Evolutionary conservation across 192 early-diverging fungal genomes (phyloP).

Genomic region (Backusella psychrophila): DNA sequence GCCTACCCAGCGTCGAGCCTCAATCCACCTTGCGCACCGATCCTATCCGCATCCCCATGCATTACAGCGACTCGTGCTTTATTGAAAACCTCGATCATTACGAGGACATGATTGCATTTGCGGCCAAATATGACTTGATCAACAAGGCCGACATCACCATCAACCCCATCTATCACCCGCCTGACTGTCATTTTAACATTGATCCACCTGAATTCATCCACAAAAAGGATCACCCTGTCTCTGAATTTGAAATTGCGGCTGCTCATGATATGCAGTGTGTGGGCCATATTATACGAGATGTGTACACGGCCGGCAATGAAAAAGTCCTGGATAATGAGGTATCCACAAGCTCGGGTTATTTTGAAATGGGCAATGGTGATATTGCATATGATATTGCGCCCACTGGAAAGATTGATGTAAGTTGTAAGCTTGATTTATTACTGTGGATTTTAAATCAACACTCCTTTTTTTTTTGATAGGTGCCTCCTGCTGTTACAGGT

Average conservation of each 20-base stretch:
- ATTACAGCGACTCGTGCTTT: conserved; percentile 42
- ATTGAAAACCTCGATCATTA: conserved; percentile 50
- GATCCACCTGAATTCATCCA: conserved; percentile 10
- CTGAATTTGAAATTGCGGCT: conserved; percentile 41
- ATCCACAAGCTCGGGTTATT: conserved; percentile 18
- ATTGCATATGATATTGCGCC: conserved; percentile 34
- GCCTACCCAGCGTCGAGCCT: conserved; percentile 17
- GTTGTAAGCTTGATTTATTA: background rate
- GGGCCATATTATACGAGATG: conserved; percentile 43
- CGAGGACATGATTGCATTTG: conserved; percentile 49
- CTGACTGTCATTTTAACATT: conserved; percentile 8
- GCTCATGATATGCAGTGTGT: conserved; percentile 54
- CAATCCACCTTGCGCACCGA: conserved; percentile 43
- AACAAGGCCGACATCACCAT: conserved; percentile 10
- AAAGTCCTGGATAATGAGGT: conserved; percentile 23
- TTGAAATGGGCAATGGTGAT: conserved; percentile 32
- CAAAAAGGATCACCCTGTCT: background rate
- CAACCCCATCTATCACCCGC: conserved; percentile 14
- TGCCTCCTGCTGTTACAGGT: conserved; percentile 43
- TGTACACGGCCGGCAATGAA: conserved; percentile 41
- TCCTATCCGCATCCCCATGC: conserved; percentile 44
- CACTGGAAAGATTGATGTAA: conserved; percentile 23
- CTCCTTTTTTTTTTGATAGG: conserved; percentile 32
- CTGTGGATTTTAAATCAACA: background rate
- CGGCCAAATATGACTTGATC: conserved; percentile 45